Evolutionary conservation across 768 basidiomycete species (phyloP).

Genomic region (Leucogyrophana mollusca): DNA sequence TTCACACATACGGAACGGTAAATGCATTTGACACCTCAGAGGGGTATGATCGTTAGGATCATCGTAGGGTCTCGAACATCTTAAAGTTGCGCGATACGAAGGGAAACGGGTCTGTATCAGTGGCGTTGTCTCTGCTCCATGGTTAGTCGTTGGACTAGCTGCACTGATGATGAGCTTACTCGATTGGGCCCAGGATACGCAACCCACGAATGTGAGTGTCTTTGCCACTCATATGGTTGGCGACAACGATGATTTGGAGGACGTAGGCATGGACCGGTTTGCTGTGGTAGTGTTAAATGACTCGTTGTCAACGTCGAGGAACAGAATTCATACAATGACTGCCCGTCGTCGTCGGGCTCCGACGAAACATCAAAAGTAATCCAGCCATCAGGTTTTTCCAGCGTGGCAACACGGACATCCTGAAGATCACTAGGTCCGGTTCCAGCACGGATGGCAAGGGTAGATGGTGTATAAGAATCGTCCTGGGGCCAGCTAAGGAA

Average conservation of each 20-base stretch:
- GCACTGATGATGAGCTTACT: slow-evolving; percentile 45
- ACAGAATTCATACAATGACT: slow-evolving; percentile 67
- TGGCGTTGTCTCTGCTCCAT: slow-evolving; percentile 36
- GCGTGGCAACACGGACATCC: slow-evolving; percentile 80
- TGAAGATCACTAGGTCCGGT: slow-evolving; percentile 90
- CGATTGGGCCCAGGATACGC: slow-evolving; percentile 79
- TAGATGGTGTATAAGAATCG: slow-evolving; percentile 96
- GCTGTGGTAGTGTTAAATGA: slow-evolving; percentile 35
- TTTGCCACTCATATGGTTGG: slow-evolving; percentile 98
- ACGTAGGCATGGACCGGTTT: slow-evolving; percentile 89
- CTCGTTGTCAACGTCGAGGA: neutral
- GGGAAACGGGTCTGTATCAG: slow-evolving; percentile 70
- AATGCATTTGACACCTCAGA: too few species aligned
- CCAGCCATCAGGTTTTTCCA: slow-evolving; percentile 95
- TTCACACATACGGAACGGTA: neutral
- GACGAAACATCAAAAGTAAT: slow-evolving; percentile 82
- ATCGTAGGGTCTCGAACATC: slow-evolving; percentile 81
- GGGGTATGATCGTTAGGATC: too few species aligned
- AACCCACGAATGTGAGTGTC: slow-evolving; percentile 97
- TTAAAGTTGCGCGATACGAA: slow-evolving; percentile 65
- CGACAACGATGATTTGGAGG: slow-evolving; percentile 84
- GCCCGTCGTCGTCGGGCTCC: slow-evolving; percentile 76
- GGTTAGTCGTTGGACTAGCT: slow-evolving; percentile 3
- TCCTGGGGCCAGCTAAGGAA: slow-evolving; percentile 79
- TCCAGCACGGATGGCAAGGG: slow-evolving; percentile 87